Evolutionary conservation across 768 basidiomycete genomes (phyloP).

Genomic region (Calocybe indica): DNA sequence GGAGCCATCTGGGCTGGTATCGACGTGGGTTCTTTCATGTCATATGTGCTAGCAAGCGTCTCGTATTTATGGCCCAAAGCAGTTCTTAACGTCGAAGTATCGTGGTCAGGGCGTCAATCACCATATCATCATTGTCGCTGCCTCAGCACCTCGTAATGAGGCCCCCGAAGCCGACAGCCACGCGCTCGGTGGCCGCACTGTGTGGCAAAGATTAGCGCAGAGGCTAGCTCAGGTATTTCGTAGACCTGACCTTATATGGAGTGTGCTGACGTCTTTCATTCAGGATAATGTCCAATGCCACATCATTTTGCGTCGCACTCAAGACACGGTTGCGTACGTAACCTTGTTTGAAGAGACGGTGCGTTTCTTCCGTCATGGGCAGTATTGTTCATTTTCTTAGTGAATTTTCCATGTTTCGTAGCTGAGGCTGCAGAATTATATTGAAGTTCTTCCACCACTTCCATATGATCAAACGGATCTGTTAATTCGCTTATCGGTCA

Average conservation of each 20-base stretch:
- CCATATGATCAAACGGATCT: conserved; percentile 27
- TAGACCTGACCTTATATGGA: background rate
- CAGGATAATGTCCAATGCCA: conserved; percentile 55
- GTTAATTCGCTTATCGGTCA: conserved; percentile 39
- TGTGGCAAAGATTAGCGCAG: conserved; percentile 37
- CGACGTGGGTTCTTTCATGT: conserved; percentile 30
- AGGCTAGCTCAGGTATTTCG: conserved; percentile 37
- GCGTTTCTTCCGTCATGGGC: conserved; percentile 10
- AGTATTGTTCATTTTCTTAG: conserved; percentile 4
- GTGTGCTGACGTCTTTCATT: conserved; percentile 4
- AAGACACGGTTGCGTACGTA: conserved; percentile 39
- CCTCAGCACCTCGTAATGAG: conserved; percentile 35
- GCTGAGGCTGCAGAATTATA: conserved; percentile 32
- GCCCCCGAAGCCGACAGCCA: conserved; percentile 16
- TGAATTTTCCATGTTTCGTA: conserved; percentile 12
- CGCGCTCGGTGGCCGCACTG: conserved; percentile 24
- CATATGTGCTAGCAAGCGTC: background rate
- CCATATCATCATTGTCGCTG: conserved; percentile 53
- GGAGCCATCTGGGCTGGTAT: conserved; percentile 36
- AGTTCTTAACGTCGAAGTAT: conserved; percentile 30
- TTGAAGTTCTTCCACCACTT: conserved; percentile 38
- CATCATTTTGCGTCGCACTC: conserved; percentile 43
- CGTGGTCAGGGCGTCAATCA: conserved; percentile 27
- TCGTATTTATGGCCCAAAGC: background rate
- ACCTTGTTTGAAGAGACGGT: conserved; percentile 45